Base-by-base conservation (phyloP, 768 basidiomycete species). In the Botryobasidium botryosum region DNA sequence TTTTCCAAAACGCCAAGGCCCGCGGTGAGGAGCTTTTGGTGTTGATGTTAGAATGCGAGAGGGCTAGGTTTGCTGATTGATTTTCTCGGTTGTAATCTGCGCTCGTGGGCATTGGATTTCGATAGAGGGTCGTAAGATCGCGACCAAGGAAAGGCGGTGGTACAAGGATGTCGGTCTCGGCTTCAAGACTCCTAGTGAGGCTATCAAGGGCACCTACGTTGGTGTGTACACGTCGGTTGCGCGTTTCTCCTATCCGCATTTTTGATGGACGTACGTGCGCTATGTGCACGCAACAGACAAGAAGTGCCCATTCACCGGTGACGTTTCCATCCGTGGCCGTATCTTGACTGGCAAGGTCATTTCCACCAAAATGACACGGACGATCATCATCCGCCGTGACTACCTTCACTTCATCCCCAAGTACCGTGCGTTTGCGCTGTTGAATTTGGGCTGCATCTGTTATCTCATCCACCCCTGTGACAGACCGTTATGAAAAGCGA, bases 301-400 rank as follows among this genome's bases (percentile, higher is more conserved):
- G 74, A 99, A 99, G 69, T 99, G 94, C 70, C 94, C 94, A 23
- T 99, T 96, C 74, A 91, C 87, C 53, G 85, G 92, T 52, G 70
- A 88, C 54, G 69, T 99, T 57, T 97, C 94, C 46, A 99, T 99
- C 63, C 92, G 94, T 61, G 94, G 94, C 45, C 91, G 94, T 57
- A 99, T 99, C 67, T 69, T 99, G 51, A 92, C 90, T 40, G 94
- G 94, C 63, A 86, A 86, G 64, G 92, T 99, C 51, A 71, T 96
- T 50, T 97, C 92, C 43, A 94, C 91, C 38, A 99, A 99, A 74
- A 97, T 99, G 94, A 92, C 82, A 62, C 86, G 92, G 61, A 97
- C 94, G 48, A 74, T 96, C 61, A 76, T 97, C 67, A 88, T 99
- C 68, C 90, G 94, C 52, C 71, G 83, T 53, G 83, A 88, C 65